Evolutionary conservation across 208 protist species (phyloP).

Genomic region (Trypanosoma cruzi): DNA sequence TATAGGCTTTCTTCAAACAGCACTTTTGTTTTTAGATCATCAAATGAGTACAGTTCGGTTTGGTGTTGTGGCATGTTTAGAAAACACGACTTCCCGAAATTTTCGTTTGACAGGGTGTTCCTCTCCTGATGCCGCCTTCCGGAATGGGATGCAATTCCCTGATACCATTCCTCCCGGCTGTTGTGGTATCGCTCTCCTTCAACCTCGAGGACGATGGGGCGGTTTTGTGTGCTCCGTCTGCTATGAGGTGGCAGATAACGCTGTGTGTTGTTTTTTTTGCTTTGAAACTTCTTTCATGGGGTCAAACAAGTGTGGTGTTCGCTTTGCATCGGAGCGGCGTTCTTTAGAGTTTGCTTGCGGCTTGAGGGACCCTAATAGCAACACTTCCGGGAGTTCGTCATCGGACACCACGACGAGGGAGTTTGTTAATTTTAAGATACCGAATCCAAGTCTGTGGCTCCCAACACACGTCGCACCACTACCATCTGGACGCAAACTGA

Average conservation of each 20-base stretch:
- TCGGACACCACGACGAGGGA: neutral
- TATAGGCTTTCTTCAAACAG: conserved; percentile 40
- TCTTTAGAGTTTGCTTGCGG: conserved; percentile 36
- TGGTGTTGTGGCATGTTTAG: conserved; percentile 49
- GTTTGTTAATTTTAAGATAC: conserved; percentile 18
- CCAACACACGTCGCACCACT: conserved; percentile 10
- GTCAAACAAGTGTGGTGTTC: conserved; percentile 60
- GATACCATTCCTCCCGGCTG: conserved; percentile 40
- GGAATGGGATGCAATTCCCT: conserved; percentile 55
- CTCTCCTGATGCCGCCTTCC: conserved; percentile 46
- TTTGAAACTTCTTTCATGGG: conserved; percentile 73
- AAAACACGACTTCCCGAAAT: conserved; percentile 50
- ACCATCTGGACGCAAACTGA: conserved; percentile 7
- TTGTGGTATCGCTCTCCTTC: conserved; percentile 61
- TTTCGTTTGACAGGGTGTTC: conserved; percentile 54
- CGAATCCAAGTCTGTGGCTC: conserved; percentile 18
- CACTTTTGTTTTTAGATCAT: conserved; percentile 53
- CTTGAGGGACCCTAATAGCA: conserved; percentile 34
- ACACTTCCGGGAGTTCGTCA: neutral
- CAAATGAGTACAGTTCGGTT: conserved; percentile 37
- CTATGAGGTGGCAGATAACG: conserved; percentile 55
- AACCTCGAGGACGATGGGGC: conserved; percentile 54
- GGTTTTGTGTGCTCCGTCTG: conserved; percentile 67
- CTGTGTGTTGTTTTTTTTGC: conserved; percentile 64
- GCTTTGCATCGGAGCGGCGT: conserved; percentile 44